Percentiles rank a stretch among this genome's conserved stretches.
Conservation (phyloP, 169 alveolate species). For the Plasmodium malariae region DNA sequence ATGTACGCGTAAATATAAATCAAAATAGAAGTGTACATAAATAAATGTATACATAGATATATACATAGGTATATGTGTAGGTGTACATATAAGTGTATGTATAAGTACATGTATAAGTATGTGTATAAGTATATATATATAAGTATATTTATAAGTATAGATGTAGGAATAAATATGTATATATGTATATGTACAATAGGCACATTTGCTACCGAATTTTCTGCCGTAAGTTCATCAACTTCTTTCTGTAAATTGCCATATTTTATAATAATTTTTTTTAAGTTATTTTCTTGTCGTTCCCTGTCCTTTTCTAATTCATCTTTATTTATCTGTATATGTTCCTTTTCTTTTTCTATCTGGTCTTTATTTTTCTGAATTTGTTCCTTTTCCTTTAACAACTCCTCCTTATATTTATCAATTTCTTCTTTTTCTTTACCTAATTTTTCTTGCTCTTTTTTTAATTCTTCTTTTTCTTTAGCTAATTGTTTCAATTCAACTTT, state of each 20-base stretch:
- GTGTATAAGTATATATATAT: too few species aligned
- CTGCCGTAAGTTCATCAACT: constrained; percentile 21
- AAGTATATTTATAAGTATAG: too few species aligned
- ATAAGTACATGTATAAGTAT: background rate
- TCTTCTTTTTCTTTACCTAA: background rate
- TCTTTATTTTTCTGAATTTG: constrained; percentile 9
- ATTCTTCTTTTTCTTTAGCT: background rate
- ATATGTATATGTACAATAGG: too few species aligned
- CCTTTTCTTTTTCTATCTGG: constrained; percentile 19
- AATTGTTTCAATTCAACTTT: constrained; percentile 26
- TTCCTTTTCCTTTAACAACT: constrained; percentile 27
- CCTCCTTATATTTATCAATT: background rate
- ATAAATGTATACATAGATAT: too few species aligned
- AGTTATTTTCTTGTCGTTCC: constrained; percentile 29
- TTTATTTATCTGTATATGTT: constrained; percentile 9
- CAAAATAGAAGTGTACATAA: too few species aligned
- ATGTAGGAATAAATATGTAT: too few species aligned
- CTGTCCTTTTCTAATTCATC: constrained; percentile 40
- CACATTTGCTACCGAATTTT: constrained; percentile 18
- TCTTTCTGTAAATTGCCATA: constrained; percentile 24
- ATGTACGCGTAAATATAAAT: background rate
- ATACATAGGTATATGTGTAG: too few species aligned
- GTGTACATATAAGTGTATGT: too few species aligned
- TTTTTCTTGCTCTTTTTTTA: background rate
- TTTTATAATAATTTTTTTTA: constrained; percentile 29